A percentile compares a stretch with the other conserved stretches of the same genome.
phyloP scores from a whole-genome alignment of 2,329 filamentous ascomycete genomes.

The Rhynchosporium graminicola region DNA sequence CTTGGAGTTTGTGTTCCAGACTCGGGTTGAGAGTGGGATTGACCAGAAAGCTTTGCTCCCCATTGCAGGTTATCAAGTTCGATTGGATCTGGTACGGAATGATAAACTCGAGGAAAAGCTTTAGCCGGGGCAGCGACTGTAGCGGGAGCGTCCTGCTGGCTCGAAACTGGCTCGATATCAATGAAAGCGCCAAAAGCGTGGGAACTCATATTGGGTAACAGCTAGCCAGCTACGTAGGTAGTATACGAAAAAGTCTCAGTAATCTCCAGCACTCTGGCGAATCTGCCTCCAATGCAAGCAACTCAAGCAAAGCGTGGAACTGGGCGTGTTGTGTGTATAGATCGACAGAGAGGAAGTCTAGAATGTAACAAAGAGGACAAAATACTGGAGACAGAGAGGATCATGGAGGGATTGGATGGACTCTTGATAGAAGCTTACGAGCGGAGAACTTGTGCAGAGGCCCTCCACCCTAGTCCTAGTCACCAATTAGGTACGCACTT shows the following conservation, averaged over 20 bases:
- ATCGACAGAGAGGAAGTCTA: too few relatives aligned
- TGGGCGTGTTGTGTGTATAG: too few relatives aligned
- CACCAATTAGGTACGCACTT: too few relatives aligned
- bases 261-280: not conserved
- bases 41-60: slow-evolving; percentile 29
- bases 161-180: slow-evolving; percentile 31
- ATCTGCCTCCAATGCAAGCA: too few relatives aligned
- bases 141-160: slow-evolving; percentile 15
- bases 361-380: too few relatives aligned
- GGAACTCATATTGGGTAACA: slow-evolving; percentile 29
- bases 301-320: too few relatives aligned
- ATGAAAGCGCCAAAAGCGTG: slow-evolving; percentile 35
- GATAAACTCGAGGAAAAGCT: slow-evolving; percentile 36
- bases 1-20: slow-evolving; percentile 34
- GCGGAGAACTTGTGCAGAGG: too few relatives aligned
- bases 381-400: too few relatives aligned
- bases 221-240: not conserved
- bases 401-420: too few relatives aligned
- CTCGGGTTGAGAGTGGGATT: slow-evolving; percentile 23
- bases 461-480: too few relatives aligned
- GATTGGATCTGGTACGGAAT: slow-evolving; percentile 35
- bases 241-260: slow-evolving; percentile 4
- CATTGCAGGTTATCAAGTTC: slow-evolving; percentile 37
- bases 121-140: slow-evolving; percentile 35
- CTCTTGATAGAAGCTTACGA: too few relatives aligned